These are phyloP conservation scores for Rhynchosporium graminicola DNA, from an alignment of 2,329 filamentous ascomycete genomes.

Conservation along the genomic window DNA sequence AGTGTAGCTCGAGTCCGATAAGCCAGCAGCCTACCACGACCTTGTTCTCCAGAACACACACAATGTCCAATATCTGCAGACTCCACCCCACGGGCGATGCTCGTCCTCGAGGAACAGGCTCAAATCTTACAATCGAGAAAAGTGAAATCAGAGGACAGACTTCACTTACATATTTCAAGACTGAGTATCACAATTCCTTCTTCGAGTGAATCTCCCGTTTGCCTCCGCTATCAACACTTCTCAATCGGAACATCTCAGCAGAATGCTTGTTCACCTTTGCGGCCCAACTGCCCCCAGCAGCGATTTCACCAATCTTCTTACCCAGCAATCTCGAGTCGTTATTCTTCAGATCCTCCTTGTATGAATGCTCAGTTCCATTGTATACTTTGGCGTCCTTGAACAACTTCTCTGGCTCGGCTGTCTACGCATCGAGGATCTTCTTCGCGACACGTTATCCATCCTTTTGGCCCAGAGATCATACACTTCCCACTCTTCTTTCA, in stretches of 20 bases:
- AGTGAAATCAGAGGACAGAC: too few relatives aligned
- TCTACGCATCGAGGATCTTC: constrained; percentile 22
- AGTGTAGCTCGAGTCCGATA: too few relatives aligned
- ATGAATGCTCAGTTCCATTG: constrained; percentile 49
- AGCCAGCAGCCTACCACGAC: too few relatives aligned
- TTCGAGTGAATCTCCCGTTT: constrained; percentile 20
- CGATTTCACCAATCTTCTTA: constrained; percentile 45
- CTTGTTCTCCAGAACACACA: too few relatives aligned
- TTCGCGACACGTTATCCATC: constrained; percentile 48
- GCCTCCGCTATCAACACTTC: constrained; percentile 13
- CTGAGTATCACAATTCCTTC: constrained; percentile 20
- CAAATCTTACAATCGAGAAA: too few relatives aligned
- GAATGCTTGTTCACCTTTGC: constrained; percentile 49
- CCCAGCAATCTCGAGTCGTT: constrained; percentile 50
- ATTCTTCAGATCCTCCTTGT: constrained; percentile 46
- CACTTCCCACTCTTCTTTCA: constrained; percentile 49
- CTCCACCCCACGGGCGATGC: too few relatives aligned
- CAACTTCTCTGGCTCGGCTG: constrained; percentile 11
- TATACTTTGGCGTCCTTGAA: constrained; percentile 40
- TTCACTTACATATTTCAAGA: neutral
- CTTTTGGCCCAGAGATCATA: constrained; percentile 55
- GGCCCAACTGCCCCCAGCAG: constrained; percentile 42
- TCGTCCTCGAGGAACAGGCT: too few relatives aligned
- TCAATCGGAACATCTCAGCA: constrained; percentile 43
- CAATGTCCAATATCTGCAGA: too few relatives aligned